A percentile compares a stretch with the other conserved stretches of the same genome.
Conservation (phyloP, 148 eudicot species). For the Spergularia bocconei region DNA sequence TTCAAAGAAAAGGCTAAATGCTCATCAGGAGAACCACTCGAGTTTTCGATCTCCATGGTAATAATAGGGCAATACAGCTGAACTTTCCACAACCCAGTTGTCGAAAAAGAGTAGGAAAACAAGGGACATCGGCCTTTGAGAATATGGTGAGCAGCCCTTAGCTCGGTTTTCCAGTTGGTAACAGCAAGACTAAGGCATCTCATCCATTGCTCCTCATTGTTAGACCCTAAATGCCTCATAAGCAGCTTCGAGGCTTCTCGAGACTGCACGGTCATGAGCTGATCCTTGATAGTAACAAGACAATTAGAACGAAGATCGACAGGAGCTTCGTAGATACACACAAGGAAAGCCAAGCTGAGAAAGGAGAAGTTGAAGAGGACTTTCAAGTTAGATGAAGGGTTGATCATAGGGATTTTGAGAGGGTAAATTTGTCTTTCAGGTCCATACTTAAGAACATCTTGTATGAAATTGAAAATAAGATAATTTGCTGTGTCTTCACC, state of each 20-base stretch:
- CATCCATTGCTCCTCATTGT: constrained; percentile 75
- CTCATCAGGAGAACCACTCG: constrained; percentile 53
- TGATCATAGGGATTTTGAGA: constrained; percentile 26
- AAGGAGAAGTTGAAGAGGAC: constrained; percentile 58
- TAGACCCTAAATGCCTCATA: constrained; percentile 61
- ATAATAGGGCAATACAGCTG: constrained; percentile 82
- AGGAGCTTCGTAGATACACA: constrained; percentile 88
- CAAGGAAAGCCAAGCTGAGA: constrained; percentile 57
- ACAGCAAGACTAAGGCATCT: constrained; percentile 67
- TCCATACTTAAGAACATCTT: constrained; percentile 64
- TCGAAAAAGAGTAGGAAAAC: constrained; percentile 59
- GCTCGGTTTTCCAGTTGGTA: constrained; percentile 74
- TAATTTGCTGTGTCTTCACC: constrained; percentile 32
- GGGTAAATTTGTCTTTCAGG: constrained; percentile 39
- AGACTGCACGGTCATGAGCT: constrained; percentile 38
- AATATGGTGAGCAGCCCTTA: constrained; percentile 25
- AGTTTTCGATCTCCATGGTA: constrained; percentile 73
- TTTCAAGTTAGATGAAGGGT: constrained; percentile 33
- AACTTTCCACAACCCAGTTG: constrained; percentile 75
- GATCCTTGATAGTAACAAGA: constrained; percentile 43
- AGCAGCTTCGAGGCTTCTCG: constrained; percentile 44
- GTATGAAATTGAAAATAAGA: constrained; percentile 49
- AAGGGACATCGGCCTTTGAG: constrained; percentile 60
- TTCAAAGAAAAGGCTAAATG: constrained; percentile 61
- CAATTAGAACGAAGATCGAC: constrained; percentile 50